A percentile compares a stretch with the other conserved stretches of the same genome.
Conservation (phyloP, 345 rosid species). For the Citrus glauca region DNA sequence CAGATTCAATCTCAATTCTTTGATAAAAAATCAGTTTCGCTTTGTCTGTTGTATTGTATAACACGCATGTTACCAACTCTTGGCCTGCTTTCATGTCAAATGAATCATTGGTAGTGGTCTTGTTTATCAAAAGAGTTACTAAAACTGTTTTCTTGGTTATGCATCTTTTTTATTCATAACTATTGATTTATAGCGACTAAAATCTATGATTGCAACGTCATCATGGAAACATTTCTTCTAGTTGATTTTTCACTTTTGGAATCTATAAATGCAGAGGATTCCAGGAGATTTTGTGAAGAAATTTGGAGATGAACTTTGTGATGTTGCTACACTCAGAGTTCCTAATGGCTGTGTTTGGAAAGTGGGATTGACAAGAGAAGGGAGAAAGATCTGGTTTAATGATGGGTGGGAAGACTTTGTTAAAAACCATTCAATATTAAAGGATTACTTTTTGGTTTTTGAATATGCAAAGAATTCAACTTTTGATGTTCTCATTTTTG, state of each 20-base stretch:
- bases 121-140: neutral
- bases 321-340: conserved; percentile 17
- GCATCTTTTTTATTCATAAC: neutral
- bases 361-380: conserved; percentile 24
- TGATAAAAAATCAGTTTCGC: neutral
- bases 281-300: conserved; percentile 33
- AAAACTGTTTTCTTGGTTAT: neutral
- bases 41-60: neutral
- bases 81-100: neutral
- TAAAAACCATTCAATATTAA: conserved; percentile 24
- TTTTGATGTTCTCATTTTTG: conserved; percentile 34
- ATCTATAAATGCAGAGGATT: conserved; percentile 26
- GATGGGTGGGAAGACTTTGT: conserved; percentile 36
- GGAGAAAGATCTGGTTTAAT: conserved; percentile 34
- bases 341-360: conserved; percentile 37
- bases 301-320: conserved; percentile 30
- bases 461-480: conserved; percentile 27
- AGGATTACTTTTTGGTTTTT: conserved; percentile 32
- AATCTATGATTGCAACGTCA: too few species aligned
- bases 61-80: neutral
- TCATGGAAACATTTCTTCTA: too few species aligned
- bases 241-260: neutral
- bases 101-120: neutral
- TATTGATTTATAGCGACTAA: neutral
- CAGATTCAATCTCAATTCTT: neutral